Base-by-base conservation (phyloP, 2,329 filamentous ascomycete species). In the Cladosporium sp. region DNA sequence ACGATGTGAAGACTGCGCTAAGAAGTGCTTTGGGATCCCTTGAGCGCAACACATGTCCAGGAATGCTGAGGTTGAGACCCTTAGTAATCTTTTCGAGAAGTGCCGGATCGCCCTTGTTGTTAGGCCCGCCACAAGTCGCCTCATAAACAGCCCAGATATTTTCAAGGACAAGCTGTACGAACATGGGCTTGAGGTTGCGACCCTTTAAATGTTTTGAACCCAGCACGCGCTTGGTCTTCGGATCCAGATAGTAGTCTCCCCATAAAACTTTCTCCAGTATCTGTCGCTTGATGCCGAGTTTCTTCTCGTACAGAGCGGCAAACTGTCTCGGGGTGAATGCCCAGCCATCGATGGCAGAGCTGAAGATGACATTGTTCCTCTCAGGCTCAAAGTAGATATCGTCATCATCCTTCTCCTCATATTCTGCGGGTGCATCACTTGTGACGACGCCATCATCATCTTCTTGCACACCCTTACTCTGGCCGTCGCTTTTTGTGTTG, bases 321-420 rank as follows among this genome's bases (percentile, higher is more conserved):
- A 99, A 99, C 68, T 99, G 94, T 51, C 91, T 85, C 50, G 96
- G 87, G 0, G 94, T 99, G 68, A 99, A 99, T 2, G 94, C 94
- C 94, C 94, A 99, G n/a, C 94, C 94, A 70, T 99, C 94, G 57
- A 96, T 88, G 59, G 94, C 94, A 71, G 93, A 97, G 77, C 91
- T 91, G 73, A 99, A 99, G 62, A 99, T 97, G 72, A 99, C 94
- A 69, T 99, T 99, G 73, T 97, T 97, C 74, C 93, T 96, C 70
- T 99, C 94, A 0, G 94, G 94, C 0, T 94, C 91, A 74, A 99
- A 99, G 73, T 99, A 99, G 24, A 99, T 86, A 71, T 97, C 92
- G 71, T 97, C 92, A 68, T 99, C 94, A 68, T 97, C 92, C 65
- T 86, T 86, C 71, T 97, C 94, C 71, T 97, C 87, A 65, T 91